Evolutionary conservation across 2,329 filamentous ascomycete genomes (phyloP), one percentile per base, ranked within the genome.

Genomic region (Diplodia intermedia): DNA sequence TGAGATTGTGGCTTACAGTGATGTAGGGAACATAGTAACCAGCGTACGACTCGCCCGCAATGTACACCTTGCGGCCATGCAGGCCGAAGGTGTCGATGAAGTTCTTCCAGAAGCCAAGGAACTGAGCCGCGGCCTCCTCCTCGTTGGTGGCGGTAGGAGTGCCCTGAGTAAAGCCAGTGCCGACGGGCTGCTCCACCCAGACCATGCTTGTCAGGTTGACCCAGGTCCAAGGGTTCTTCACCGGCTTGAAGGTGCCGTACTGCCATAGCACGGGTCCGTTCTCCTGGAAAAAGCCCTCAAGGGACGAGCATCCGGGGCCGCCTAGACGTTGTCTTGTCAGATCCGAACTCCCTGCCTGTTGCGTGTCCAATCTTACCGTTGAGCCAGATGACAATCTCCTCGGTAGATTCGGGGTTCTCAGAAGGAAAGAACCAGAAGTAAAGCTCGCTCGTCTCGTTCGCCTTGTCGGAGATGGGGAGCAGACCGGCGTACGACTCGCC

Each of bases 61-160:
- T 86, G 77, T 90, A 94, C 11, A 93, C 85, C 71, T 90, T 91
- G 72, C 86, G 87, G 14, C 85, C 85, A 23, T 91, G 84, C 76
- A 93, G 80, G 14, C 79, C 82, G 71, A 93, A 93, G 0, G 88
- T 88, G 40, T 91, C 83, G 68, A 92, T 80, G 72, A 93, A 93
- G 79, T 92, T 92, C 80, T 90, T 89, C 84, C 89, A 93, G 80
- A 93, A 95, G 61, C 90, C 90, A 18, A 90, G 82, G 76, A 94
- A 93, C 71, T 94, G 86, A n/a, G 81, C 78, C 0, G 90, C 90
- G 1, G 90, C 83, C 71, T 93, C 90, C 36, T 87, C 85, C 71
- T 92, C 88, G 72, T 85, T 86, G 4, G 82, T 87, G 11, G 90
- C 90, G 0, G 85, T 90, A 3, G 88, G 82, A 0, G 79, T 86